Evolutionary conservation across 306 rosid genomes (phyloP).

Genomic region (Carpinus viminea): DNA sequence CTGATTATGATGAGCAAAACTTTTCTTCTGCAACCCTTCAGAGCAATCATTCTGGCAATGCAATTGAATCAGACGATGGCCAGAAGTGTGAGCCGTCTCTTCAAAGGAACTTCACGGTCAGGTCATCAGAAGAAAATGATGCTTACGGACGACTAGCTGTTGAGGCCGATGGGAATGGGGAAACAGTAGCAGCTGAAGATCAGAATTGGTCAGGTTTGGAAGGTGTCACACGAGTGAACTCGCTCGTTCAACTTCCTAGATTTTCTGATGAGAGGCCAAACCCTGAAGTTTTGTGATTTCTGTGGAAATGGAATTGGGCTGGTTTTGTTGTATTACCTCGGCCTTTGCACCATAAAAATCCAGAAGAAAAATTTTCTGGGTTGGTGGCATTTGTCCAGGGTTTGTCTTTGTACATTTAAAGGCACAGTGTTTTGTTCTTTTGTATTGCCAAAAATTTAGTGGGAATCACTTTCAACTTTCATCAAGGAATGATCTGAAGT

Average conservation of each 20-base stretch:
- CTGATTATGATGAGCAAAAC: conserved; percentile 83
- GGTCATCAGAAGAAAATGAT: conserved; percentile 80
- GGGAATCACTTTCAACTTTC: not conserved
- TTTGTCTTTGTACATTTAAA: conserved; percentile 3
- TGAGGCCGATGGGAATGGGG: conserved; percentile 50
- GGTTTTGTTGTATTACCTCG: conserved; percentile 35
- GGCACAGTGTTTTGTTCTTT: conserved; percentile 20
- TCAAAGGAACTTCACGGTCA: conserved; percentile 75
- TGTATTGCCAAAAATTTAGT: conserved; percentile 24
- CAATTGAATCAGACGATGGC: conserved; percentile 78
- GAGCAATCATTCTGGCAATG: conserved; percentile 83
- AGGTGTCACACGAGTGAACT: conserved; percentile 97
- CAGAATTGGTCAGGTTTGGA: conserved; percentile 97
- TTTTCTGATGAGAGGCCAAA: conserved; percentile 75
- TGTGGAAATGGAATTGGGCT: conserved; percentile 28
- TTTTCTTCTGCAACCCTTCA: conserved; percentile 89
- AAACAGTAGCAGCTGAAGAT: conserved; percentile 61
- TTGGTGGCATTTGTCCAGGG: conserved; percentile 25
- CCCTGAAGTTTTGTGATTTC: conserved; percentile 40
- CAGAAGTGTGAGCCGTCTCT: conserved; percentile 80
- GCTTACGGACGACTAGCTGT: conserved; percentile 36
- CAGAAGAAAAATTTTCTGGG: conserved; percentile 33
- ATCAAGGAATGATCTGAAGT: not conserved
- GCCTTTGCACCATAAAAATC: conserved; percentile 29
- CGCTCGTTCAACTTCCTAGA: conserved; percentile 95